Base-by-base conservation (phyloP, 139 green algal genomes). In the Pedinophyceae sp. region DNA sequence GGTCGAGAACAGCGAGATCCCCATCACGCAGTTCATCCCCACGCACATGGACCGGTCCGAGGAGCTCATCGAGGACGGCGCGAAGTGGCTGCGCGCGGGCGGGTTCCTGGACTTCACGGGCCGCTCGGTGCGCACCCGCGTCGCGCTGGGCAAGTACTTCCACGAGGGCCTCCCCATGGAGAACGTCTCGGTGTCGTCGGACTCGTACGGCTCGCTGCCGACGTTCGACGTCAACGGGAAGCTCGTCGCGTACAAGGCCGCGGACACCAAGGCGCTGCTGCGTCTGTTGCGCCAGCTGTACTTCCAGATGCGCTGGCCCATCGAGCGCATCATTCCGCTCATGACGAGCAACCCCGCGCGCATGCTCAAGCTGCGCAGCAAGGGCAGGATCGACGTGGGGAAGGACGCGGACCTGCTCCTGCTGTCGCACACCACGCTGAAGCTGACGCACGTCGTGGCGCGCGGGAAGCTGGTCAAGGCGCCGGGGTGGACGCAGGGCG, bases 71-170 rank as follows among this genome's bases (percentile, higher is more conserved):
- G 24, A 34, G 26, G 48, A 71, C n/a, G 59, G 63, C 3, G 56
- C 29, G 6, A 13, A 6, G n/a, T 71, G 63, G 63, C 34, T 74
- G 27, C 1, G 2, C 2, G 55, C 57, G 18, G 59, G 68, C 6
- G 68, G 68, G 30, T 52, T 16, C 5, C 28, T 75, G 5, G 55
- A 75, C 28, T 28, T 75, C 26, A 75, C 68, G 40, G 62, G 55
- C 19, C 58, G 23, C 48, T 19, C 5, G 22, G 48, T 23, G 5
- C n/a, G n/a, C 5, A 38, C 22, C 6, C 22, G 23, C 24, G 23
- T 19, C 48, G 48, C 48, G 5, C 16, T 53, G 5, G 10, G 20
- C 5, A 5, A 53, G 5, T 53, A 25, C n/a, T 3, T 29, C 27
- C 0, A 41, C 2, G 6, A 54, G 43, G 34, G 38, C 3, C 7